Base-by-base conservation (phyloP, 2,329 filamentous ascomycete species). In the Exserohilum rostratum region DNA sequence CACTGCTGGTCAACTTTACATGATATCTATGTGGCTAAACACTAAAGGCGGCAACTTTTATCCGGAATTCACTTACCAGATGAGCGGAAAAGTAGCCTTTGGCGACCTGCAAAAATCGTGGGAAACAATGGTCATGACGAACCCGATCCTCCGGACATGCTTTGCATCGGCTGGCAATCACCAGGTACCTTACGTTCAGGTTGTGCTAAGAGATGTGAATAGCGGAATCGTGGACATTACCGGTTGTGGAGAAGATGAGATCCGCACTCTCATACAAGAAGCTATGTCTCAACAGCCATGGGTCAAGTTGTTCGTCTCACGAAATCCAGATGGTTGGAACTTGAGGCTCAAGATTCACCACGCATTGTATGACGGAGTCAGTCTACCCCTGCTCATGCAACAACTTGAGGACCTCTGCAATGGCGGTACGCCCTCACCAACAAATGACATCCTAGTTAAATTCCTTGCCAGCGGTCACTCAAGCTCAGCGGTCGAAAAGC, bases 311-410 rank as follows among this genome's bases (percentile, higher is more conserved):
- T 71, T 75, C 55, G 75, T 70, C 6, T 69, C 65, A 18, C 62
- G 69, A 42, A 67, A 57, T 1, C n/a, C 58, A 2, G 51, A 50
- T 20, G 71, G 72, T 13, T 78, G 76, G 61, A 55, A 62, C 6
- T 51, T 81, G 39, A 62, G 76, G 40, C 76, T 82, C 2, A 78
- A 80, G 22, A 87, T 97, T 4, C 92, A 96, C 59, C 93, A 98
- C 71, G 90, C 90, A 0, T 79, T 97, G 0, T 98, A 97, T 68
- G 93, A 97, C 71, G 92, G 88, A 5, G 82, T 96, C 55, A 95
- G 90, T 64, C 78, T 97, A 4, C 84, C 87, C 0, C 70, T 82
- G 0, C 76, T 96, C 5, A 77, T 91, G 18, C 69, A 81, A 12
- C 75, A 82, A 35, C 75, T 88, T 11, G 73, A 80, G 57, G 57